Base-by-base conservation (phyloP, 2,329 filamentous ascomycete genomes). In the Colletotrichum tofieldiae region DNA sequence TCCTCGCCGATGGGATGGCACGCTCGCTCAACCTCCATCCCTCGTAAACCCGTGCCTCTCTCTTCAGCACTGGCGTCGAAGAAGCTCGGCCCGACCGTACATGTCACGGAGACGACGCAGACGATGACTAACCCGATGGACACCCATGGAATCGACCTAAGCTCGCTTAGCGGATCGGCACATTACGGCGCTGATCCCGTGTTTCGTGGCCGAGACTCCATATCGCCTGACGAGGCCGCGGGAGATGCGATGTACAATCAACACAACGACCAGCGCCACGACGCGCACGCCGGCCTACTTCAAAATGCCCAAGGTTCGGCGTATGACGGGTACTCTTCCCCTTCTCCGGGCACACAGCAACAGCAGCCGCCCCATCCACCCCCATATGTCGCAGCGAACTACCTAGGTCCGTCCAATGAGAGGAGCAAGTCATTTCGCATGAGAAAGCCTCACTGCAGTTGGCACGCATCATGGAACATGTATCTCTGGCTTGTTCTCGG, bases 391-490 rank as follows among this genome's bases (percentile, higher is more conserved):
- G 41, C 58, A 2, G 43, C 35, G 26, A 51, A 62, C 26, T 47
- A 63, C 23, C 6, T 63, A 1, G 65, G 58, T 14, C 69, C 65
- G 0, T 43, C 65, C 6, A 52, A 59, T 23, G 29, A 67, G 35
- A n/a, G 32, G 1, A 56, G 52, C 20, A 68, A 16, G 37, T 39
- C 35, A n/a, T 63, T 59, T 32, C 65, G 58, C n/a, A 20, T 58
- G 43, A 49, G 41, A 14, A 62, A 32, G 16, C 49, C 49, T 5
- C 39, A 32, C 35, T 71, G 37, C 29, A 41, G 39, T 29, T 86
- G 82, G 83, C 80, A 81, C 29, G 75, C 80, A 5, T 78, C 79
- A 5, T 80, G 78, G 69, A 75, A 77, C 55, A 83, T 83, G 81
- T 79, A 81, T 43, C 45, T 79, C 41, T 76, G 81, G 65, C 78